phyloP scores from a whole-genome alignment of 768 basidiomycete species.

The Boletellus ananas region DNA sequence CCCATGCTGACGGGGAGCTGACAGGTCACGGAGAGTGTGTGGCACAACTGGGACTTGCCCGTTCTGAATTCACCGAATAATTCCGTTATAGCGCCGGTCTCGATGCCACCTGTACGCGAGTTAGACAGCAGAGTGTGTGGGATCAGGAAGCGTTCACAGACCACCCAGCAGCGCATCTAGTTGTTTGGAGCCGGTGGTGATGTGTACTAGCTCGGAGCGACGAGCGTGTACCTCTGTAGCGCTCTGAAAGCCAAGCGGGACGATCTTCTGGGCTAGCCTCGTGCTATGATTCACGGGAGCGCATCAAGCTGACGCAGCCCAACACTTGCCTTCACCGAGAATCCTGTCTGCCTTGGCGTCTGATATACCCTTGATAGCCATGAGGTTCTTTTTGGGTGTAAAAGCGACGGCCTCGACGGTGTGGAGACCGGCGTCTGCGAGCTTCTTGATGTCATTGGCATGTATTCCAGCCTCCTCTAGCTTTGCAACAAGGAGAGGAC shows the following conservation, averaged over 20 bases:
- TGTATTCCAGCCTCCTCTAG: constrained; percentile 87
- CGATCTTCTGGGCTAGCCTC: constrained; percentile 80
- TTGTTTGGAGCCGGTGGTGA: constrained; percentile 95
- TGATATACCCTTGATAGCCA: constrained; percentile 93
- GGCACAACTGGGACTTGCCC: constrained; percentile 97
- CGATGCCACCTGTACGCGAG: constrained; percentile 71
- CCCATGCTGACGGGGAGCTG: constrained; percentile 97
- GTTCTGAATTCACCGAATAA: constrained; percentile 98
- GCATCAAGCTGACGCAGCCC: background rate
- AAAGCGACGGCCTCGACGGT: constrained; percentile 96
- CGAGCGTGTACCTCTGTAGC: constrained; percentile 97
- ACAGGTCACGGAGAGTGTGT: constrained; percentile 96
- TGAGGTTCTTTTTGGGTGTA: constrained; percentile 89
- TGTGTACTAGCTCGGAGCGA: constrained; percentile 90
- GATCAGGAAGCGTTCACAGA: constrained; percentile 25
- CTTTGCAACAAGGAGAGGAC: constrained; percentile 82
- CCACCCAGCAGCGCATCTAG: constrained; percentile 94
- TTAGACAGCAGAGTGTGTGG: constrained; percentile 10
- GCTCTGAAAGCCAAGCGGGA: constrained; percentile 96
- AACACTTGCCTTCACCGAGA: constrained; percentile 70
- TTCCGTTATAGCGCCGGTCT: constrained; percentile 98
- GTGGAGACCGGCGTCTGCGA: constrained; percentile 85
- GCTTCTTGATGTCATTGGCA: constrained; percentile 90
- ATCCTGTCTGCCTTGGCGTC: constrained; percentile 98
- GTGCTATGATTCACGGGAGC: constrained; percentile 6